phyloP scores from a whole-genome alignment of 192 early-diverging fungal species.

The Linnemannia schmuckeri region DNA sequence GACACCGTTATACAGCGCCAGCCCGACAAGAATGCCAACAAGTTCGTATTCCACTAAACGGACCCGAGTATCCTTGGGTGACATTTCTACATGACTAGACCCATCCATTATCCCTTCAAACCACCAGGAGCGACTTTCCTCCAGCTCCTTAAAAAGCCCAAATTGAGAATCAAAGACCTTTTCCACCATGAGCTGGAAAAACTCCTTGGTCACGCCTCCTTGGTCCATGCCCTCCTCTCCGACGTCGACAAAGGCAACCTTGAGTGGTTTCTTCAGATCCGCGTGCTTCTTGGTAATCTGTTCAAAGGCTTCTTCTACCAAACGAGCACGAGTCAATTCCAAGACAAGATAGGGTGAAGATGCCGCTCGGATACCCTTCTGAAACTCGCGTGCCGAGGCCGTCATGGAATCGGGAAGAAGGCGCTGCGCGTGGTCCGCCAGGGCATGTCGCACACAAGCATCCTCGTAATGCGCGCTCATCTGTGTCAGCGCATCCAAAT shows the following conservation, averaged over 20 bases:
- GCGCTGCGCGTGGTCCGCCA: slow-evolving; percentile 80
- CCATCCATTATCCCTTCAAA: slow-evolving; percentile 66
- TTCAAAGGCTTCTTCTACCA: slow-evolving; percentile 84
- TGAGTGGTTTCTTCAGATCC: slow-evolving; percentile 85
- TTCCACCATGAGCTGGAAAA: slow-evolving; percentile 85
- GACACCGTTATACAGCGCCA: slow-evolving; percentile 93
- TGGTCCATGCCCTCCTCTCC: slow-evolving; percentile 96
- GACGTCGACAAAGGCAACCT: slow-evolving; percentile 87
- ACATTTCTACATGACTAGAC: slow-evolving; percentile 30
- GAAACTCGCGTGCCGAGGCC: slow-evolving; percentile 59
- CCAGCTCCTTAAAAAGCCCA: slow-evolving; percentile 78
- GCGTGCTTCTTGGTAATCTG: slow-evolving; percentile 73
- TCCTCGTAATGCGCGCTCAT: slow-evolving; percentile 87
- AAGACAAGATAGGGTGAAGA: slow-evolving; percentile 88
- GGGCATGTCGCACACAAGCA: slow-evolving; percentile 84
- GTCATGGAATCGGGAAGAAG: slow-evolving; percentile 69
- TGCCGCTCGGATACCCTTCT: slow-evolving; percentile 67
- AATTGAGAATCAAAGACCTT: slow-evolving; percentile 79
- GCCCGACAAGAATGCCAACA: slow-evolving; percentile 90
- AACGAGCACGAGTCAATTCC: slow-evolving; percentile 74
- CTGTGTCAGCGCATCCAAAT: slow-evolving; percentile 82
- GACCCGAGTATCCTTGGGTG: slow-evolving; percentile 34
- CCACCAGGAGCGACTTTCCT: slow-evolving; percentile 77
- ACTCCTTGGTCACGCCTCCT: slow-evolving; percentile 98
- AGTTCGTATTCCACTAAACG: slow-evolving; percentile 76